Evolutionary conservation across 2,329 filamentous ascomycete species (phyloP), one percentile per base, ranked within the genome.

Genomic region (Dactylellina parvicollis): DNA sequence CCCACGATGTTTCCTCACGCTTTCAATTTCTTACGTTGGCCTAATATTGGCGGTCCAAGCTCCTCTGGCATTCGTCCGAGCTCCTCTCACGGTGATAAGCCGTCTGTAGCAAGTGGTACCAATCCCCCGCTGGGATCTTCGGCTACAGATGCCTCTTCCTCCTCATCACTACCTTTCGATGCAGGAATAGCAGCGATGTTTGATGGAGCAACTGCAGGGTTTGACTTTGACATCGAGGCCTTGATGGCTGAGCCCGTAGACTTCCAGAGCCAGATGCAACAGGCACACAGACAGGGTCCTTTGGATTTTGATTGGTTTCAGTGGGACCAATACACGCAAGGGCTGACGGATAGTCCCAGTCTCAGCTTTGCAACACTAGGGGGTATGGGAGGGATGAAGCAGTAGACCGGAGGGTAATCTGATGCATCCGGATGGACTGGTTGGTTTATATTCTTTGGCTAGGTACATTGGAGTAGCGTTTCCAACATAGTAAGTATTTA

Each of bases 241-340:
- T 46, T 78, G 12, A 77, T 77, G 76, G 75, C 73, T 16, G 75
- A 78, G 28, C 76, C 76, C 8, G 67, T 75, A 2, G 77, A 76
- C 28, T 78, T 78, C 42, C 76, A 77, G 50, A 74, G 75, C 57
- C 75, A 76, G 38, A 77, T 78, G 76, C 75, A 76, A 50, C 75
- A 77, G 57, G 77, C 76, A 8, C 75, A 70, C 20, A 34, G 75
- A 54, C 75, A 76, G 22, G 77, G 77, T 1, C 77, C 77, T 12
- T 49, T 78, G 18, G 77, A 77, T 59, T 78, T 78, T 55, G 77
- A 78, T 70, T 78, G 77, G 77, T 77, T 78, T 61, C 75, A 76
- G 42, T 78, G 77, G 77, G 77, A 78, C 24, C 69, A 73, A 28
- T 73, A 73, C 24, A 73, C 69, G 0, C 69, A 73, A 28, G 67